Evolutionary conservation across 1,139 yeast genomes (phyloP).

Genomic region (Yamadazyma spencermartinsiae): DNA sequence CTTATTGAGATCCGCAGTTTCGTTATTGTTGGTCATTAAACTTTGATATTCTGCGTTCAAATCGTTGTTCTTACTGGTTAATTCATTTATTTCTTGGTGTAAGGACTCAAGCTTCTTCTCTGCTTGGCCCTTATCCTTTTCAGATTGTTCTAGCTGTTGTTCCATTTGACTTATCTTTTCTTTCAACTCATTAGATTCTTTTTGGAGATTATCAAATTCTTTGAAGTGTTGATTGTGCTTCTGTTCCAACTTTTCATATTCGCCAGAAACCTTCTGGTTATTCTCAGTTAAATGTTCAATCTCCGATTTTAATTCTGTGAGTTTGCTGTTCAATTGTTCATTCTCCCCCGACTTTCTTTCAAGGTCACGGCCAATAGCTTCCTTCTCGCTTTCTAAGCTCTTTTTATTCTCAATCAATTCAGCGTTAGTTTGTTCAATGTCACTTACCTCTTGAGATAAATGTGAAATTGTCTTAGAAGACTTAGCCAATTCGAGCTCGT

Average conservation of each 20-base stretch:
- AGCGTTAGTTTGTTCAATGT: background rate
- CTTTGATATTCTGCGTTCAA: background rate
- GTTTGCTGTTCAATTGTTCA: background rate
- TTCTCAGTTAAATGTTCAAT: background rate
- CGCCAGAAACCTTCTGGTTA: background rate
- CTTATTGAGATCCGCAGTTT: too few relatives aligned
- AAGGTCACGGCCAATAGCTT: background rate
- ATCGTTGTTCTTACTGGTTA: background rate
- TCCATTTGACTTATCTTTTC: conserved; percentile 2
- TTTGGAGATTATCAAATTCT: conserved; percentile 9
- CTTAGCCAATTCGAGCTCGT: conserved; percentile 27
- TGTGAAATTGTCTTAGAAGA: background rate
- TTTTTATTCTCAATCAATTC: background rate
- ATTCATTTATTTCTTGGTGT: conserved; percentile 1
- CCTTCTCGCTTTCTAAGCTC: background rate
- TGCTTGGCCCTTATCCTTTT: background rate
- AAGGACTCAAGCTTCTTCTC: background rate
- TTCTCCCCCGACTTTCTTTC: background rate
- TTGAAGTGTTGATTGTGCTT: conserved; percentile 9
- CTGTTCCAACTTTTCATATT: conserved; percentile 9
- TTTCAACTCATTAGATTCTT: background rate
- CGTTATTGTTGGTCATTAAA: background rate
- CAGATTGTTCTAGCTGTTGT: background rate
- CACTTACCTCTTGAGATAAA: background rate
- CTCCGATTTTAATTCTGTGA: background rate